phyloP scores from a whole-genome alignment of 1,284 basidiomycete species.

The Cystobasidium slooffiae region DNA sequence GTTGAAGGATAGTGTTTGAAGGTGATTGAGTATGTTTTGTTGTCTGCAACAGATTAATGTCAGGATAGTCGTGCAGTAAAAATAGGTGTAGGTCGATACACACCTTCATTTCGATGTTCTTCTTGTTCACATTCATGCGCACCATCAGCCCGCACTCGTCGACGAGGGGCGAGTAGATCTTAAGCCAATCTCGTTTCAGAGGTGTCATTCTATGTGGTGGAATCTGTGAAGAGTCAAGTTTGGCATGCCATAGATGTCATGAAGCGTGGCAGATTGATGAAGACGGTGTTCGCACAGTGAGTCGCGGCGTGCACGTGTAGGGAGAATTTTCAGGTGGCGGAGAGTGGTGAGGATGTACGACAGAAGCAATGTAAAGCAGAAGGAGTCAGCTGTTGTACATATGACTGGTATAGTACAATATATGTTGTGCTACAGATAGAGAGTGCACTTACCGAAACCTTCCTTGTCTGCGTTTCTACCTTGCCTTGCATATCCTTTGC shows the following conservation, averaged over 20 bases:
- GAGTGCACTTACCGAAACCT: slow-evolving; percentile 29
- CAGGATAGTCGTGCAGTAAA: not conserved
- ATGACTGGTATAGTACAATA: not conserved
- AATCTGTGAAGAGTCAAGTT: slow-evolving; percentile 59
- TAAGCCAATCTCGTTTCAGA: slow-evolving; percentile 95
- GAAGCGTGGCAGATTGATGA: not conserved
- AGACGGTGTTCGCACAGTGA: no score
- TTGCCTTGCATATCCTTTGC: slow-evolving; percentile 43
- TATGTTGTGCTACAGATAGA: not conserved
- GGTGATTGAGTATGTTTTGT: slow-evolving; percentile 76
- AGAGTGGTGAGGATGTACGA: not conserved
- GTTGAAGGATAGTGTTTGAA: slow-evolving; percentile 68
- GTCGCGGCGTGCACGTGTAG: not conserved
- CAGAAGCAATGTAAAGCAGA: not conserved
- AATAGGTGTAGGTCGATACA: slow-evolving; percentile 55
- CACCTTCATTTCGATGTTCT: slow-evolving; percentile 89
- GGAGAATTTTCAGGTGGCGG: slow-evolving; percentile 12
- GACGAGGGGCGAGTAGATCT: slow-evolving; percentile 93
- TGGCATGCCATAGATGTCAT: not conserved
- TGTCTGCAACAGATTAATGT: slow-evolving; percentile 64
- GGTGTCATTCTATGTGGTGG: slow-evolving; percentile 98
- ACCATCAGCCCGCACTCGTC: slow-evolving; percentile 94
- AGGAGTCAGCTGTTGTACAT: not conserved
- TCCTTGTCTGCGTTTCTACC: slow-evolving; percentile 37
- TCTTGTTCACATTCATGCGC: slow-evolving; percentile 89